Base-by-base conservation (phyloP, 495 filamentous ascomycete species). In the Letharia columbiana region DNA sequence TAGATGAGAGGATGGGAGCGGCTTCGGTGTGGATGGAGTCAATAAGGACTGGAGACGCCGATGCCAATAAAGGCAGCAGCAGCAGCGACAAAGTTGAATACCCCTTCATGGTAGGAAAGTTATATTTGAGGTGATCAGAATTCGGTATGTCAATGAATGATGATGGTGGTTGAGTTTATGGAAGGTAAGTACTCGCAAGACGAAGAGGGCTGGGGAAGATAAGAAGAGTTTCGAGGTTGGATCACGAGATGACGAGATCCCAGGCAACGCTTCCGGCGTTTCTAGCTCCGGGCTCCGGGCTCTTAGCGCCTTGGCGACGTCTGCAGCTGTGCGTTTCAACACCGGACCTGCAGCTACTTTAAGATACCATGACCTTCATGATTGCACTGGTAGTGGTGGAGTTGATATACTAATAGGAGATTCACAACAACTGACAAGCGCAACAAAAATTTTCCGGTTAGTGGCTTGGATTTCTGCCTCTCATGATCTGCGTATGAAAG, bases 1-100 rank as follows among this genome's bases (percentile, higher is more conserved):
- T 77, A 11, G 92, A 88, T 20, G 92, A 93, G 71, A 98, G 80
- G 69, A 99, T 81, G 70, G 95, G 95, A 69, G 95, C 94, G 54
- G 87, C 87, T 67, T 87, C 90, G 71, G 90, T 87, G 77, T 95
- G 89, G 75, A 94, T 89, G 70, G 91, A 89, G 69, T 87, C 87
- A 66, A 87, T 82, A 71, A 89, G 81, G 49, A 89, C 78, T 69
- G 93, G 92, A 61, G 90, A 89, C 60, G 91, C 89, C 70, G 84
- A 82, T 67, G 84, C 85, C 76, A 87, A 80, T 72, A 85, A 76
- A 68, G 87, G 87, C 66, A 91, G 79, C 67, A 86, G 67, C 65
- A 91, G 79, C 67, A 86, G 67, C 65, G 80, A 74, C 73, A 93
- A 82, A 73, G 82, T 79, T 74, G 87, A 66, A 75, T 87, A 70